Base-by-base conservation (phyloP, 805 yeast species). In the Kregervanrija fluxuum region DNA sequence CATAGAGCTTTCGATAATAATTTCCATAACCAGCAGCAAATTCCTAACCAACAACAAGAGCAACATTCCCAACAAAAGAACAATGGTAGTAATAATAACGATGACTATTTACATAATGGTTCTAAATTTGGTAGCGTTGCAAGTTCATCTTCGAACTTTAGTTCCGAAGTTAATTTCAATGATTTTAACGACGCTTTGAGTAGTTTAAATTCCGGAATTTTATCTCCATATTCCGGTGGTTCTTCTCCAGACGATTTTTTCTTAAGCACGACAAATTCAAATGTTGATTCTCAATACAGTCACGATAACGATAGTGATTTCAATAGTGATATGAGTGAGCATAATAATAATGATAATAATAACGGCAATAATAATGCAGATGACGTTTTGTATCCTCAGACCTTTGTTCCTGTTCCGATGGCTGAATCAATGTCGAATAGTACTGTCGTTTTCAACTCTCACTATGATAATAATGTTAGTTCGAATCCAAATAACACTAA, bases 171-270 rank as follows among this genome's bases (percentile, higher is more conserved):
- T 8, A 57, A 60, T 43, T 57, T 59, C 28, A 54, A 56, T 28
- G 66, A 62, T 13, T 43, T 62, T 11, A 60, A 60, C 41, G 65
- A 62, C 45, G 65, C 61, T 2, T 47, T 56, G 50, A 54, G 59
- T 38, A 55, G 60, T 16, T 50, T 61, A 36, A 54, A 56, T 35
- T 59, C 66, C 2, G 58, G 61, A 1, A 56, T 60, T 4, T 41
- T 64, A 17, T 63, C 68, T 3, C 68, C 69, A 9, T 63, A 61
- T 44, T 61, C 66, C 9, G 52, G 60, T 9, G 69, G 66, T 8
- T 65, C 69, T 1, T 64, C 68, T 3, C 69, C 69, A 4, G 69
- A 64, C 40, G 65, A 55, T 13, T 55, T 62, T 37, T 52, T 64
- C n/a, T 50, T 61, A 8, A 50, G 50, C 17, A 44, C 52, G 32